Evolutionary conservation across 768 basidiomycete genomes (phyloP).

Genomic region (Rhizopogon vinicolor): DNA sequence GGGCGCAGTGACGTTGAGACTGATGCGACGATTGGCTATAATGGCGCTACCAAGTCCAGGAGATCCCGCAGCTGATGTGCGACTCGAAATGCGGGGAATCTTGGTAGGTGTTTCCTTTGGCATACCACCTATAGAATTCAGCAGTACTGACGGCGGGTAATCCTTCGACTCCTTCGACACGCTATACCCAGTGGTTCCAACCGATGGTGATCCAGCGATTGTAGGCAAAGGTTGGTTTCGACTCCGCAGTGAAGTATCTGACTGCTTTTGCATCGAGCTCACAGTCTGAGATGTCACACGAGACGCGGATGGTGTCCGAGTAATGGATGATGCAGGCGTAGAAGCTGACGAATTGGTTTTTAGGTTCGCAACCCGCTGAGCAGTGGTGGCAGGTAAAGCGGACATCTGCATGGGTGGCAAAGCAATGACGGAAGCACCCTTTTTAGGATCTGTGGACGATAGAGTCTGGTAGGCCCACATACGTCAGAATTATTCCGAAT

Average conservation of each 20-base stretch:
- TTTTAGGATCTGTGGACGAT: slow-evolving; percentile 78
- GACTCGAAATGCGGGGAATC: slow-evolving; percentile 89
- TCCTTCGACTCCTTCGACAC: slow-evolving; percentile 54
- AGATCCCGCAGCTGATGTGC: slow-evolving; percentile 69
- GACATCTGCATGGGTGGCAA: slow-evolving; percentile 91
- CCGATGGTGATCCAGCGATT: slow-evolving; percentile 91
- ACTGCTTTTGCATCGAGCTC: slow-evolving; percentile 85
- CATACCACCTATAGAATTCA: slow-evolving; percentile 47
- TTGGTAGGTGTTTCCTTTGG: slow-evolving; percentile 88
- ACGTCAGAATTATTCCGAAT: background rate
- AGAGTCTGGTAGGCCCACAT: slow-evolving; percentile 51
- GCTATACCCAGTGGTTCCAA: slow-evolving; percentile 56
- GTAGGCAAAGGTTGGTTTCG: slow-evolving; percentile 74
- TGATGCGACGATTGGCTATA: slow-evolving; percentile 58
- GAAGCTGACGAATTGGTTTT: slow-evolving; percentile 49
- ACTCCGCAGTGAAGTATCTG: slow-evolving; percentile 73
- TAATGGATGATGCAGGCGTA: slow-evolving; percentile 36
- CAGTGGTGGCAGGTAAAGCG: slow-evolving; percentile 75
- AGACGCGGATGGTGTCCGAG: slow-evolving; percentile 44
- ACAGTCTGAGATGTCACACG: slow-evolving; percentile 77
- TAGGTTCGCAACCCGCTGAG: slow-evolving; percentile 80
- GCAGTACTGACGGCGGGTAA: slow-evolving; percentile 45
- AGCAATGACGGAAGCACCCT: slow-evolving; percentile 60
- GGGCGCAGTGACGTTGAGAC: slow-evolving; percentile 53
- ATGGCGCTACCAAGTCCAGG: slow-evolving; percentile 62